Evolutionary conservation across 768 basidiomycete genomes (phyloP).

Genomic region (Coprinopsis sp.): DNA sequence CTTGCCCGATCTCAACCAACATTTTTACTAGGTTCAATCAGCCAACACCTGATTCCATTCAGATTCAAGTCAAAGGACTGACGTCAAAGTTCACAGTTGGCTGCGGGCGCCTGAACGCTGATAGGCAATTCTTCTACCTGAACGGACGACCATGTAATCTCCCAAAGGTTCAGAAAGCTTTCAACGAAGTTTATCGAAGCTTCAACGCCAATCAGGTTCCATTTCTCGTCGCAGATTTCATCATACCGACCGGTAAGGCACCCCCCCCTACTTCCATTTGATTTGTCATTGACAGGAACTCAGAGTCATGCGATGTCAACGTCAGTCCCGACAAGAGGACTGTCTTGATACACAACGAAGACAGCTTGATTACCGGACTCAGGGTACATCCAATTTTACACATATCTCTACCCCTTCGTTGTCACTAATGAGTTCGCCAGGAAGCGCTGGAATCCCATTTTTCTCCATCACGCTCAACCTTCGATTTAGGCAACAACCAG

Average conservation of each 20-base stretch:
- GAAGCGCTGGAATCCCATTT: slow-evolving; percentile 63
- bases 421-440: slow-evolving; percentile 30
- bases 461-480: slow-evolving; percentile 69
- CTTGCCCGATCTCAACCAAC: not conserved
- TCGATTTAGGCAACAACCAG: slow-evolving; percentile 37
- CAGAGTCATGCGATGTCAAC: slow-evolving; percentile 87
- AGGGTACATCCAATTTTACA: slow-evolving; percentile 59
- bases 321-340: slow-evolving; percentile 97
- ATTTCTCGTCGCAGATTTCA: slow-evolving; percentile 78
- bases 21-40: slow-evolving; percentile 14
- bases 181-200: slow-evolving; percentile 89
- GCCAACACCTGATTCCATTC: slow-evolving; percentile 19
- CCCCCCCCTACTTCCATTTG: not conserved
- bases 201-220: slow-evolving; percentile 74
- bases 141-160: slow-evolving; percentile 88
- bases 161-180: slow-evolving; percentile 76
- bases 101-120: slow-evolving; percentile 70
- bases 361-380: slow-evolving; percentile 68
- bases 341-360: slow-evolving; percentile 85
- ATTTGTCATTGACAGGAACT: not conserved
- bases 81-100: slow-evolving; percentile 79
- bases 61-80: slow-evolving; percentile 66
- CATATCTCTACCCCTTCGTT: not conserved
- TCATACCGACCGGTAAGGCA: slow-evolving; percentile 68
- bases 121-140: slow-evolving; percentile 89